Percentiles rank a stretch among this genome's conserved stretches.
Evolutionary conservation across 2,329 filamentous ascomycete species (phyloP).

Genomic region (Epicoccum sorghinum): DNA sequence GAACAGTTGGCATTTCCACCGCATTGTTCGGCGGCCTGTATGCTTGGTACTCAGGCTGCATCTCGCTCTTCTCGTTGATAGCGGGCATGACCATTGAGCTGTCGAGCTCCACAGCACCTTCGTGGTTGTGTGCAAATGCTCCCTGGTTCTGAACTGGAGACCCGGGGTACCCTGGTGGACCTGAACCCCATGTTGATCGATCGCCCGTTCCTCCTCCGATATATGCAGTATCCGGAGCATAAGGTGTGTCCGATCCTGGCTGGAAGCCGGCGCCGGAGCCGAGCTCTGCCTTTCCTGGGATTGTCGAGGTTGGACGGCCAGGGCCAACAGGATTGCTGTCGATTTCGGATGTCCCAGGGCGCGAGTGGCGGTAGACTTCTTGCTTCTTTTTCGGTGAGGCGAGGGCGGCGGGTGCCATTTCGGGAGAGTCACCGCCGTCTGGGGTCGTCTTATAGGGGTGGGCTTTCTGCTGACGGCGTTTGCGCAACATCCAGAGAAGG

Average conservation of each 20-base stretch:
- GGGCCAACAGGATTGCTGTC: constrained; percentile 37
- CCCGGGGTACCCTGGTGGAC: constrained; percentile 32
- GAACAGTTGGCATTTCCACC: constrained; percentile 26
- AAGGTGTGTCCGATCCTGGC: constrained; percentile 28
- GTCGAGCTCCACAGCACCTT: constrained; percentile 22
- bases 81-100: constrained; percentile 25
- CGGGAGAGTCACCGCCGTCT: constrained; percentile 21
- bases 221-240: constrained; percentile 38
- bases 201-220: constrained; percentile 38
- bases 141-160: constrained; percentile 27
- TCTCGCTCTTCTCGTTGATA: constrained; percentile 20
- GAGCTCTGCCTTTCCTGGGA: constrained; percentile 41
- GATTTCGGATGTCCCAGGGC: constrained; percentile 35
- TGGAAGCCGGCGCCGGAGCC: constrained; percentile 36
- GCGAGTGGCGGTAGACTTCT: constrained; percentile 23
- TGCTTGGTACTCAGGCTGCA: constrained; percentile 28
- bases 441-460: constrained; percentile 25
- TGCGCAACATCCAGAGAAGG: constrained; percentile 41
- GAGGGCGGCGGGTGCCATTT: constrained; percentile 31
- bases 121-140: constrained; percentile 16
- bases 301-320: constrained; percentile 32
- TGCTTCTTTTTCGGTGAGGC: constrained; percentile 30
- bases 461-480: constrained; percentile 32
- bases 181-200: constrained; percentile 31
- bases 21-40: constrained; percentile 32